Percentiles rank a stretch among this genome's conserved stretches.
phyloP scores from a whole-genome alignment of 2,329 filamentous ascomycete genomes.

The Curvularia sp. region DNA sequence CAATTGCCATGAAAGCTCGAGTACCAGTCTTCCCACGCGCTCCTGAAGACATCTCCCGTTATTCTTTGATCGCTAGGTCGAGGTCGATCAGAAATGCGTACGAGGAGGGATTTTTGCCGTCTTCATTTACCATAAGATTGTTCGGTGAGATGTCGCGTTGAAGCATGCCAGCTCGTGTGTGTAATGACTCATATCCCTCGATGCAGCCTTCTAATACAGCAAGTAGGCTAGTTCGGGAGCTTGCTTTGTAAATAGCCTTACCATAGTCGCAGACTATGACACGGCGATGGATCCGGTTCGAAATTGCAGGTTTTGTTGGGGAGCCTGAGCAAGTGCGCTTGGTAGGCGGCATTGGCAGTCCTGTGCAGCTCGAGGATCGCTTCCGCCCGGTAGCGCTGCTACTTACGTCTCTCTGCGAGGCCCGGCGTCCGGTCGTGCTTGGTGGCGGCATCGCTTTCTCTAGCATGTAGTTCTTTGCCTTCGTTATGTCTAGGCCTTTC shows the following conservation, averaged over 20 bases:
- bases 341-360: constrained; percentile 33
- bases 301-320: constrained; percentile 11
- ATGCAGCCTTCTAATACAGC: constrained; percentile 50
- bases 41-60: constrained; percentile 49
- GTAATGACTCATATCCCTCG: constrained; percentile 45
- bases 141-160: constrained; percentile 56
- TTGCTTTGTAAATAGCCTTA: constrained; percentile 16
- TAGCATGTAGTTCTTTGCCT: constrained; percentile 3
- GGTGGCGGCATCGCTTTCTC: constrained; percentile 11
- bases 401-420: neutral
- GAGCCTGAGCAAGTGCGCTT: constrained; percentile 15
- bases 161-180: constrained; percentile 43
- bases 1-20: constrained; percentile 58
- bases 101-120: constrained; percentile 52
- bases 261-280: constrained; percentile 38
- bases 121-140: constrained; percentile 55
- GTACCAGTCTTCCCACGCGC: constrained; percentile 56
- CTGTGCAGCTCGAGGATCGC: constrained; percentile 28
- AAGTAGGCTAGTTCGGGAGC: constrained; percentile 48
- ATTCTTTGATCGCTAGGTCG: constrained; percentile 45
- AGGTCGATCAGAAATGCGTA: constrained; percentile 56
- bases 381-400: constrained; percentile 19
- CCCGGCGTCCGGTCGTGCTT: constrained; percentile 15
- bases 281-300: constrained; percentile 52
- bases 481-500: constrained; percentile 5